These are phyloP conservation scores for Calonectria honghensis DNA, from an alignment of 2,329 filamentous ascomycete species.

Conservation along the genomic window DNA sequence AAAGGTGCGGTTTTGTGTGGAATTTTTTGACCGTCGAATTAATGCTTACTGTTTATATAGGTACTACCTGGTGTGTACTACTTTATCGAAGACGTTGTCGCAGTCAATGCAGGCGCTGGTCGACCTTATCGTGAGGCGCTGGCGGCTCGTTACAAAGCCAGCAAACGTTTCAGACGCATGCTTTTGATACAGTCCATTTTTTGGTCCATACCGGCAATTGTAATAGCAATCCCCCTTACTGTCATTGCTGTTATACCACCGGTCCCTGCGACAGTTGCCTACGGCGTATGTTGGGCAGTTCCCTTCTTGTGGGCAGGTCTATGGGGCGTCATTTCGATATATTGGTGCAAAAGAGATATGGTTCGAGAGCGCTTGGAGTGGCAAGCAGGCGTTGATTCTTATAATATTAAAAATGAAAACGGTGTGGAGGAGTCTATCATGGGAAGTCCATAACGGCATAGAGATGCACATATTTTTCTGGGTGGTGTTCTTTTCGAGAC, in stretches of 20 bases:
- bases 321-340: constrained; percentile 60
- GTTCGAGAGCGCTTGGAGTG: constrained; percentile 61
- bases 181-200: constrained; percentile 63
- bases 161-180: constrained; percentile 65
- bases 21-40: not conserved
- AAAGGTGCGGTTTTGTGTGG: constrained; percentile 49
- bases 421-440: constrained; percentile 16
- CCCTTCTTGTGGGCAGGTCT: constrained; percentile 61
- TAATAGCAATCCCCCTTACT: constrained; percentile 62
- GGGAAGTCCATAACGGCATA: constrained; percentile 30
- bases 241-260: constrained; percentile 59
- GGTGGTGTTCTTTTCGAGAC: not conserved
- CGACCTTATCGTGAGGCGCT: constrained; percentile 64
- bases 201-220: constrained; percentile 63
- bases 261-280: constrained; percentile 60
- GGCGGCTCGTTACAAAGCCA: constrained; percentile 64
- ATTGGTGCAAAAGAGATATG: constrained; percentile 63
- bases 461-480: constrained; percentile 33
- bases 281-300: constrained; percentile 64
- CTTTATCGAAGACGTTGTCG: constrained; percentile 80
- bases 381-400: constrained; percentile 55
- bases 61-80: constrained; percentile 78
- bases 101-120: constrained; percentile 78
- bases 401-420: constrained; percentile 38
- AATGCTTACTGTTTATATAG: constrained; percentile 56